phyloP scores from a whole-genome alignment of 305 asterid species.

The Nicotiana rustica region DNA sequence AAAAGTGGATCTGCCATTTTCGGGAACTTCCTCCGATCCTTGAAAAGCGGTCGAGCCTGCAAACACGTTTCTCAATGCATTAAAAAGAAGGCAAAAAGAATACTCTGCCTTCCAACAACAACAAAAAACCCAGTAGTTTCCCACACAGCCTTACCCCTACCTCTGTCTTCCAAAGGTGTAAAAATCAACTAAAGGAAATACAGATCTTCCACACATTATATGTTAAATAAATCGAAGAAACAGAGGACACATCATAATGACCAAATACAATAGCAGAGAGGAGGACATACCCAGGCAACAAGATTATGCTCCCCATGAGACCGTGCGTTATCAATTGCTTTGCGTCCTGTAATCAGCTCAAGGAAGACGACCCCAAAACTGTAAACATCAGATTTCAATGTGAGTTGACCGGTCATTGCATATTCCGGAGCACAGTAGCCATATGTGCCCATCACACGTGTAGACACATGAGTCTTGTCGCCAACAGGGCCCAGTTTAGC shows the following conservation, averaged over 20 bases:
- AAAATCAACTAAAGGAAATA: not conserved
- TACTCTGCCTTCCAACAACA: not conserved
- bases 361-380: conserved; percentile 98
- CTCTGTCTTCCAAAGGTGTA: conserved; percentile 14
- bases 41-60: conserved; percentile 94
- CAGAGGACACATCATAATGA: conserved; percentile 17
- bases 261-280: conserved; percentile 20
- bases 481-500: conserved; percentile 98
- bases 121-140: no score
- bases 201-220: conserved; percentile 24
- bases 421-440: conserved; percentile 99
- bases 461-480: conserved; percentile 93
- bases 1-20: conserved; percentile 93
- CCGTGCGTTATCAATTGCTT: conserved; percentile 81
- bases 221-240: conserved; percentile 8
- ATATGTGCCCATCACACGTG: conserved; percentile 99
- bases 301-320: conserved; percentile 86
- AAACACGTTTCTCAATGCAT: conserved; percentile 26
- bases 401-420: conserved; percentile 99
- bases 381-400: conserved; percentile 89
- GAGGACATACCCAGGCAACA: conserved; percentile 88
- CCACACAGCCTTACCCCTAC: no score
- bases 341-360: conserved; percentile 93
- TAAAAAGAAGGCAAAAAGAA: not conserved
- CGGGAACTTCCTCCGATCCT: conserved; percentile 82